Evolutionary conservation across 1,139 yeast species (phyloP), one percentile per base, ranked within the genome.

Genomic region (Meyerozyma sp.): DNA sequence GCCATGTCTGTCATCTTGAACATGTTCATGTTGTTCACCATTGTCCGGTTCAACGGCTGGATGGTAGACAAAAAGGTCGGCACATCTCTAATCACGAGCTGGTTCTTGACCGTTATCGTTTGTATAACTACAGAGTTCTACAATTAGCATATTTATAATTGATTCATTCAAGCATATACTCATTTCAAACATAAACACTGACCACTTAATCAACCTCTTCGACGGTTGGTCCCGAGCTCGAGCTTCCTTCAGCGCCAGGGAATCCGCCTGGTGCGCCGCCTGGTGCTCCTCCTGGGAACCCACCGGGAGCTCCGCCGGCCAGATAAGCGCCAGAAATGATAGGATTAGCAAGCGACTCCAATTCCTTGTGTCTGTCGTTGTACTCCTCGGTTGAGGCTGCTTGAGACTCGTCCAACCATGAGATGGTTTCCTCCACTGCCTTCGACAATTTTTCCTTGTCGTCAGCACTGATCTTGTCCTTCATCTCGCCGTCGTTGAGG

Each of bases 11-110:
- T 57, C 34, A 53, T 87, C 11, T 34, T 71, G 10, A 81, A 82
- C 32, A 65, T 89, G 40, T 40, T 77, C 1, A 64, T 82, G 32
- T 64, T 87, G 42, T 58, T 81, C 13, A 46, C 79, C 3, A 61
- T 73, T 10, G 79, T 88, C 6, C 90, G 93, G 0, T 49, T 70
- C 28, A 83, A 84, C 54, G 62, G 68, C 8, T 89, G 95, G 95
- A 63, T 63, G 48, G 70, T 89, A 62, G 81, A 84, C 45, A 65
- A 74, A 44, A 62, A 62, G 39, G 73, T 84, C 21, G 36, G 36
- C 8, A n/a, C 5, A 32, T 6, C 25, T 6, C 13, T 32, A 11
- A 1, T 32, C 8, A 8, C 13, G 8, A 18, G 20, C 13, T 32
- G 36, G 36, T 6, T 32, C 11, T 8, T 32, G 21, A 18, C 23